A percentile compares a stretch with the other conserved stretches of the same genome.
Evolutionary conservation across 1,139 yeast species (phyloP).

Genomic region (Pichia sorboxylosa): DNA sequence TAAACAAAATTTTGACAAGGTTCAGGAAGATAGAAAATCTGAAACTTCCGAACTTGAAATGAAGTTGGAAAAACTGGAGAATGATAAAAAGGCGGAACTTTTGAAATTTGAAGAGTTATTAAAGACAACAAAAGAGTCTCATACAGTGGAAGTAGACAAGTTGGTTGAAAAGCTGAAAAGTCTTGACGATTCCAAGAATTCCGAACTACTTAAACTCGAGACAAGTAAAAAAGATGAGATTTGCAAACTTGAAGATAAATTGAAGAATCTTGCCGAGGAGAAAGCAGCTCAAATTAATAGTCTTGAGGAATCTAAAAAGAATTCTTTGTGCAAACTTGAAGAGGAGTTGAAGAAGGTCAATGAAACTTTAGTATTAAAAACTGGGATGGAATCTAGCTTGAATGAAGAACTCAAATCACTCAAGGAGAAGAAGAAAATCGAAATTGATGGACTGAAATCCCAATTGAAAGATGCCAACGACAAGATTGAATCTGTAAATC

Average conservation of each 20-base stretch:
- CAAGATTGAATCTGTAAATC: too few relatives aligned
- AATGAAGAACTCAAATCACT: too few relatives aligned
- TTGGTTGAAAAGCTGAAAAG: not conserved
- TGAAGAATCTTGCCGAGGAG: not conserved
- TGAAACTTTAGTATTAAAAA: not conserved
- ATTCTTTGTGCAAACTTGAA: not conserved
- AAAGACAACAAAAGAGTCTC: not conserved
- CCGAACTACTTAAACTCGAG: not conserved
- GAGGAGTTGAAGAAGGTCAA: not conserved
- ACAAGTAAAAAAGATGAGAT: not conserved
- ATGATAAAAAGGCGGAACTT: not conserved
- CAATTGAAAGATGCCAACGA: not conserved
- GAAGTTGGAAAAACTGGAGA: not conserved
- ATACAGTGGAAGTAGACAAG: not conserved
- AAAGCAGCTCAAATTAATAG: too few relatives aligned
- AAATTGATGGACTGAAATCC: constrained; percentile 1
- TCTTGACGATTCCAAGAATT: not conserved
- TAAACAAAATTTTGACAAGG: constrained; percentile 2
- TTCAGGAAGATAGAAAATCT: constrained; percentile 4
- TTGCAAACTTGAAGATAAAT: not conserved
- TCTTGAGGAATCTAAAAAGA: not conserved
- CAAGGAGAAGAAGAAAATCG: not conserved
- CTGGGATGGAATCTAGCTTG: not conserved
- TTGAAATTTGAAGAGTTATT: not conserved
- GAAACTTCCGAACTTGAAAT: constrained; percentile 1